phyloP scores from a whole-genome alignment of 805 yeast species.

The Zygosaccharomyces bailii region DNA sequence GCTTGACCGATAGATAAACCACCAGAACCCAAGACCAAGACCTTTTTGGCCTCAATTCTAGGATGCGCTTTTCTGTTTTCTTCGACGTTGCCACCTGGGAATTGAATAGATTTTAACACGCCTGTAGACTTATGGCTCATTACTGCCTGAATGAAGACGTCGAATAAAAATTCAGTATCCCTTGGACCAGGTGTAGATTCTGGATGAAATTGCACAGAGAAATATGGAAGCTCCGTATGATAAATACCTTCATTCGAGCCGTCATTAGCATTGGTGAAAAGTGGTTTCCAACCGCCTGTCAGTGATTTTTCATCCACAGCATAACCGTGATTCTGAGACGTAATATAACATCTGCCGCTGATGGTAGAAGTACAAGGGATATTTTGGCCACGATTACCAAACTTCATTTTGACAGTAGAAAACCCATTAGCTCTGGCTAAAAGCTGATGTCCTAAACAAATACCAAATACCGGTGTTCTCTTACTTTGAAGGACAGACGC shows the following conservation, averaged over 20 bases:
- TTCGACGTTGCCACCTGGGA: conserved; percentile 83
- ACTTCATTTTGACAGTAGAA: conserved; percentile 82
- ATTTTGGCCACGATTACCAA: conserved; percentile 99
- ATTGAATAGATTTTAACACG: conserved; percentile 63
- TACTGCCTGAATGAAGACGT: conserved; percentile 83
- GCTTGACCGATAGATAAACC: conserved; percentile 99
- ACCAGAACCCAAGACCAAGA: conserved; percentile 93
- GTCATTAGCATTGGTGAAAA: conserved; percentile 93
- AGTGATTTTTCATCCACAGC: conserved; percentile 87
- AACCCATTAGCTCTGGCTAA: conserved; percentile 96
- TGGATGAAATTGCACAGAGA: conserved; percentile 99
- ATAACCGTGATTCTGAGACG: conserved; percentile 98
- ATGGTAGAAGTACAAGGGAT: conserved; percentile 89
- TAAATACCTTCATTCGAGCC: conserved; percentile 98
- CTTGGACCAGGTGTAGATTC: conserved; percentile 99
- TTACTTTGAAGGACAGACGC: conserved; percentile 54
- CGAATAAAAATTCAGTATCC: conserved; percentile 96
- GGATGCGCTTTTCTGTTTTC: conserved; percentile 78
- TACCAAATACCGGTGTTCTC: conserved; percentile 91
- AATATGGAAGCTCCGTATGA: conserved; percentile 80
- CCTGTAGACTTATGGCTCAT: conserved; percentile 54
- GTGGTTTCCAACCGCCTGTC: conserved; percentile 81
- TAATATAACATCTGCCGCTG: conserved; percentile 95
- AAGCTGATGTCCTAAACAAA: conserved; percentile 97
- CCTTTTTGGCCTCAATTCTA: conserved; percentile 81